Base-by-base conservation (phyloP, 2,329 filamentous ascomycete genomes). In the Pyrenophora teres region DNA sequence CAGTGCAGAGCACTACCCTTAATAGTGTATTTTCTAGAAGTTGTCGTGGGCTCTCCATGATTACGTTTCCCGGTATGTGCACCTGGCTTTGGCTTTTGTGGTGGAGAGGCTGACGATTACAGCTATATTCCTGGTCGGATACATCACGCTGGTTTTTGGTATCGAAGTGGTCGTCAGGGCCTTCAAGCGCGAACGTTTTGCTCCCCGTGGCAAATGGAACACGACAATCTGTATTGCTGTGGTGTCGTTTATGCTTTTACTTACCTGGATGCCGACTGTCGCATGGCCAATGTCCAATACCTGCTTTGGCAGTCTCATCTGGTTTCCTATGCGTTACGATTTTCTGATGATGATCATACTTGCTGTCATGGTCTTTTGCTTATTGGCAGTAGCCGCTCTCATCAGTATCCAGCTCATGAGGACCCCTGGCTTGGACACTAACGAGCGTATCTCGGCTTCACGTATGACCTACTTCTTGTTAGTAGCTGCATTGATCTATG, bases 381-480 rank as follows among this genome's bases (percentile, higher is more conserved):
- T 88, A 45, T 64, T 84, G 12, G 56, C 79, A 10, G 78, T 81
- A 57, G 77, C 78, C n/a, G 63, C 79, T 10, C 70, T 81, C 21
- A 80, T 88, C 42, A 86, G 83, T 64, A 67, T 81, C 33, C 82
- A 81, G 54, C 74, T 90, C 19, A 80, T 80, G 58, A 79, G 78
- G 30, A 80, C 79, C 52, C 73, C 78, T 12, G 76, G 78, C 13
- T 78, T 88, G 43, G 83, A 85, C 33, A 75, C 80, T 16, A 77
- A 80, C 13, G 84, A 89, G 68, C 77, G 87, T 40, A 80, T 85
- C 50, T 78, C 83, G 30, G 86, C 87, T 3, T 88, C 86, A 6
- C 79, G 84, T 53, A 88, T 89, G 84, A 83, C 87, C 9, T 89
- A 87, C 67, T 89, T 87, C 65, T 75, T 88, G 56, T 70, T 80